Conservation (phyloP, 805 yeast genomes). For the Candida tibetensis region DNA sequence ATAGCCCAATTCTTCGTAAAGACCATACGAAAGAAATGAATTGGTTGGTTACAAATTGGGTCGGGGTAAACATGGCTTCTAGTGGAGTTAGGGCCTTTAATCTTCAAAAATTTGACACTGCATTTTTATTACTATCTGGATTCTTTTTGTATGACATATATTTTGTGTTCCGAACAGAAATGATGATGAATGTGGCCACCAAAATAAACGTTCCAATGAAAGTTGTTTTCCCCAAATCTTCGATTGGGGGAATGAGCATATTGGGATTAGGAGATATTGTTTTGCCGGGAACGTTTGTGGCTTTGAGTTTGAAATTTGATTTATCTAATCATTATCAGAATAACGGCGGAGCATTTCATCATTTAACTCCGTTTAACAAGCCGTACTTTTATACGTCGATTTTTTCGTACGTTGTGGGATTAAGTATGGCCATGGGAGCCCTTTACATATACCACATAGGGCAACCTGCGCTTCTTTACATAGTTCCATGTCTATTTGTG, state of each 20-base stretch:
- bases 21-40: constrained; percentile 19
- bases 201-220: constrained; percentile 54
- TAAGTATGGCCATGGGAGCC: constrained; percentile 41
- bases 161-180: constrained; percentile 61
- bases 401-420: constrained; percentile 48
- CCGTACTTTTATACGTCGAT: constrained; percentile 48
- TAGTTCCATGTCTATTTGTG: constrained; percentile 48
- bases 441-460: constrained; percentile 41
- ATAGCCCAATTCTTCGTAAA: constrained; percentile 12
- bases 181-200: constrained; percentile 64
- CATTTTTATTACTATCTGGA: constrained; percentile 42
- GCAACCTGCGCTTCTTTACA: constrained; percentile 67
- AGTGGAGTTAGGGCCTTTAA: constrained; percentile 38
- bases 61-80: constrained; percentile 43
- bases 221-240: constrained; percentile 39
- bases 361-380: constrained; percentile 33
- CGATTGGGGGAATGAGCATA: constrained; percentile 28
- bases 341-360: constrained; percentile 33
- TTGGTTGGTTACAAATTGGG: constrained; percentile 47
- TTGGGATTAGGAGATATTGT: constrained; percentile 69
- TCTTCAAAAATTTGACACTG: constrained; percentile 46
- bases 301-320: constrained; percentile 57
- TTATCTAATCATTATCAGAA: constrained; percentile 27
- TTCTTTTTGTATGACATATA: constrained; percentile 62
- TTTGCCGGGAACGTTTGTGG: constrained; percentile 53